phyloP scores from a whole-genome alignment of 805 yeast species.

The Brettanomyces anomalus region DNA sequence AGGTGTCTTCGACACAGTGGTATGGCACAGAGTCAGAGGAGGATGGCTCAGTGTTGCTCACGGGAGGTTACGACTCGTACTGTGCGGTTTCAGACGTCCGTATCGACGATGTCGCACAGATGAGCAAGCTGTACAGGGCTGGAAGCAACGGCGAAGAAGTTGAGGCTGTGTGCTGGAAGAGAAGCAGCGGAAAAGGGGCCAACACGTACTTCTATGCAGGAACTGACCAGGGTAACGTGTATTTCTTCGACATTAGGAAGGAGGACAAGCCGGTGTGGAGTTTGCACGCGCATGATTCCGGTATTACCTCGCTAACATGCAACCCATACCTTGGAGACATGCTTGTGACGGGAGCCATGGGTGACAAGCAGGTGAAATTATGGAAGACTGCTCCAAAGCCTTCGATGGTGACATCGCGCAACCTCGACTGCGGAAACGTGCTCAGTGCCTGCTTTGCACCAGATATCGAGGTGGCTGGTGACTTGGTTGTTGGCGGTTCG shows the following conservation, averaged over 20 bases:
- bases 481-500: conserved; percentile 81
- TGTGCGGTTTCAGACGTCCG: conserved; percentile 82
- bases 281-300: conserved; percentile 93
- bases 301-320: conserved; percentile 72
- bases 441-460: conserved; percentile 76
- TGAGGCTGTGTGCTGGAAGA: conserved; percentile 71
- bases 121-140: conserved; percentile 59
- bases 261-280: conserved; percentile 79
- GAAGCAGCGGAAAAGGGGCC: conserved; percentile 30
- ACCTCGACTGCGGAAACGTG: conserved; percentile 91
- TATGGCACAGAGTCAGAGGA: conserved; percentile 35
- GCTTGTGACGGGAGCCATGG: conserved; percentile 83
- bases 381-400: conserved; percentile 72
- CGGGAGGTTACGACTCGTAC: conserved; percentile 91
- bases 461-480: conserved; percentile 74
- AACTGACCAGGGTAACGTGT: conserved; percentile 84
- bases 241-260: conserved; percentile 77
- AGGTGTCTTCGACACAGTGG: conserved; percentile 86
- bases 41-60: conserved; percentile 61
- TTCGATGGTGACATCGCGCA: conserved; percentile 82
- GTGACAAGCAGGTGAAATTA: conserved; percentile 75
- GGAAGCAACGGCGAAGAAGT: conserved; percentile 59
- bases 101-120: conserved; percentile 47
- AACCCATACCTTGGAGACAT: conserved; percentile 62
- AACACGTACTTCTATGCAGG: conserved; percentile 61